phyloP scores from a whole-genome alignment of 495 filamentous ascomycete species.

The Diplogelasinospora grovesii region DNA sequence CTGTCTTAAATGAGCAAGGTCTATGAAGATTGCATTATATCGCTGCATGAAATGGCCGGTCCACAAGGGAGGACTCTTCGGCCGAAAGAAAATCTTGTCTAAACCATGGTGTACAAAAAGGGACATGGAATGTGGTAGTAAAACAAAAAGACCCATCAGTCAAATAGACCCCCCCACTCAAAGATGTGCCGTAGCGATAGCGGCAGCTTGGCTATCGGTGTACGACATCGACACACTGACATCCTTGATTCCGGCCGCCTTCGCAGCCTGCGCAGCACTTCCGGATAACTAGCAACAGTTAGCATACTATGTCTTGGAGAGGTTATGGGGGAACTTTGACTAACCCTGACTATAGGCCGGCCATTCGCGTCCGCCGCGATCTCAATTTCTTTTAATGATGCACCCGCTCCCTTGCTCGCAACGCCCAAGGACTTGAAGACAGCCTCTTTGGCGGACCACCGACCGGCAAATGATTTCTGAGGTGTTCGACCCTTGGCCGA shows the following conservation, averaged over 20 bases:
- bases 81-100: too few relatives aligned
- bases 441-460: constrained; percentile 96
- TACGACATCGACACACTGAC: constrained; percentile 93
- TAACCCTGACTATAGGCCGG: constrained; percentile 77
- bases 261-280: constrained; percentile 70
- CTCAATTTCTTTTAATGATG: constrained; percentile 90
- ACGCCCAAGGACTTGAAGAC: constrained; percentile 97
- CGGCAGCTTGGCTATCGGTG: constrained; percentile 83
- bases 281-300: constrained; percentile 66
- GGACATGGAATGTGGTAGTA: background rate
- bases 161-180: constrained; percentile 8
- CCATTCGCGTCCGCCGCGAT: constrained; percentile 74
- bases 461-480: constrained; percentile 81
- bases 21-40: too few relatives aligned
- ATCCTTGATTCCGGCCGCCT: constrained; percentile 74
- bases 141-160: background rate
- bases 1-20: too few relatives aligned
- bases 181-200: constrained; percentile 58
- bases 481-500: constrained; percentile 52
- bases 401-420: constrained; percentile 78
- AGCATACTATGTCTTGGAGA: constrained; percentile 27
- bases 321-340: constrained; percentile 20
- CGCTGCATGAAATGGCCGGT: too few relatives aligned
- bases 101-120: constrained; percentile 5
- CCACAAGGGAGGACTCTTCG: too few relatives aligned